A percentile compares a stretch with the other conserved stretches of the same genome.
These are phyloP conservation scores for Dioscorea cayenensis DNA, from an alignment of 116 monocot species.

Conservation along the genomic window DNA sequence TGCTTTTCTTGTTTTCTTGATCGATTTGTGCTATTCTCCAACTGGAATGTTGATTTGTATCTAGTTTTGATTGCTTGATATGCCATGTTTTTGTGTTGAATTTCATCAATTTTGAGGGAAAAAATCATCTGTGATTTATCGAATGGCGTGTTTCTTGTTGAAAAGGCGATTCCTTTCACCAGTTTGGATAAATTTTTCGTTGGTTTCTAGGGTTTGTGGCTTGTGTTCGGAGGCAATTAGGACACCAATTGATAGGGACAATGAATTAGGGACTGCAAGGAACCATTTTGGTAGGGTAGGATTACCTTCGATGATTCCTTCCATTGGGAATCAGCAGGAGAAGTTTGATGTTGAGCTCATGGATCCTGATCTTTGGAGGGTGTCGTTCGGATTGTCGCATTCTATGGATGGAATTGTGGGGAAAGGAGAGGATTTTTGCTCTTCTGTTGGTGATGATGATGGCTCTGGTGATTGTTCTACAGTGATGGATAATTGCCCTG, in stretches of 20 bases:
- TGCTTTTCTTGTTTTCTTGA: no score
- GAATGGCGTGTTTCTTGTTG: not conserved
- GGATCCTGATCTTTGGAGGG: conserved; percentile 30
- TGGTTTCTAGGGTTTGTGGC: not conserved
- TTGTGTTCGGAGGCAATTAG: not conserved
- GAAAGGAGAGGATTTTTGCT: not conserved
- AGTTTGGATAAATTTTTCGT: not conserved
- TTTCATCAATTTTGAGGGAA: not conserved
- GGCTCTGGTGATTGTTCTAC: not conserved
- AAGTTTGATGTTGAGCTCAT: conserved; percentile 31
- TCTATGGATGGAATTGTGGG: not conserved
- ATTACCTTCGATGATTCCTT: conserved; percentile 18
- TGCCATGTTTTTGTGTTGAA: not conserved
- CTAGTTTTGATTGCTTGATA: no score
- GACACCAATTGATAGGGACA: not conserved
- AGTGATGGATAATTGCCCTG: conserved; percentile 7
- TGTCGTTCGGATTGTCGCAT: conserved; percentile 7
- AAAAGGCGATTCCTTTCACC: not conserved
- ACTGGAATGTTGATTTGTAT: no score
- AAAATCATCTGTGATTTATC: not conserved
- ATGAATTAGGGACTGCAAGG: not conserved
- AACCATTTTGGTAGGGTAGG: not conserved
- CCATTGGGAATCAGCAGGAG: conserved; percentile 8
- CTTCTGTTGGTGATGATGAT: not conserved
- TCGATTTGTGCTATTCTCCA: no score